Evolutionary conservation across 1,284 basidiomycete species (phyloP).

Genomic region (Sphagnurus paluster): DNA sequence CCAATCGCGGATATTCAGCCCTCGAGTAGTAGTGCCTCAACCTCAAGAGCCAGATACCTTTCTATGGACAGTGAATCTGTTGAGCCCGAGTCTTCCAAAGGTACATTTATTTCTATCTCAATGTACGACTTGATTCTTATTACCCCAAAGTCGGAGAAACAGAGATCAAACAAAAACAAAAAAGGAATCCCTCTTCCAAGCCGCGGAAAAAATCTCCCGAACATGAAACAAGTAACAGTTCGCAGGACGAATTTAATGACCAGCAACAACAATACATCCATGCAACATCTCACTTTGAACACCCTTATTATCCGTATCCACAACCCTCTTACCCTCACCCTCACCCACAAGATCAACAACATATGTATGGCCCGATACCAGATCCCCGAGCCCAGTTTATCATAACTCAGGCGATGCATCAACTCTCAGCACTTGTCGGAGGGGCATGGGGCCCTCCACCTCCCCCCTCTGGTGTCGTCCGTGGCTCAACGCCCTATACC

Average conservation of each 20-base stretch:
- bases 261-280: slow-evolving; percentile 7
- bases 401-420: slow-evolving; percentile 38
- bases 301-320: slow-evolving; percentile 22
- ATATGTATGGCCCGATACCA: slow-evolving; percentile 27
- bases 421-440: slow-evolving; percentile 32
- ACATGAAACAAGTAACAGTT: slow-evolving; percentile 13
- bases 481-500: slow-evolving; percentile 30
- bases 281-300: slow-evolving; percentile 16
- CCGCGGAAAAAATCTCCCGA: slow-evolving; percentile 11
- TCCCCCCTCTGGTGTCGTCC: slow-evolving; percentile 12
- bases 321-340: slow-evolving; percentile 15
- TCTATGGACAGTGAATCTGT: slow-evolving; percentile 7
- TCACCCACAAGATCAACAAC: slow-evolving; percentile 17
- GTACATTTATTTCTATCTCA: slow-evolving; percentile 6
- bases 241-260: slow-evolving; percentile 11
- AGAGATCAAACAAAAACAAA: slow-evolving; percentile 7
- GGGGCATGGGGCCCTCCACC: slow-evolving; percentile 28
- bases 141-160: background rate
- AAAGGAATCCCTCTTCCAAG: slow-evolving; percentile 14
- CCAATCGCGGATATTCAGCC: background rate
- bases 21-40: slow-evolving; percentile 1
- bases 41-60: slow-evolving; percentile 3
- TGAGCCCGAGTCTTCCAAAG: background rate
- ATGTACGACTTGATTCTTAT: background rate
- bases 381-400: slow-evolving; percentile 37